Base-by-base conservation (phyloP, 2,329 filamentous ascomycete species). In the Venturiaceae sp. region DNA sequence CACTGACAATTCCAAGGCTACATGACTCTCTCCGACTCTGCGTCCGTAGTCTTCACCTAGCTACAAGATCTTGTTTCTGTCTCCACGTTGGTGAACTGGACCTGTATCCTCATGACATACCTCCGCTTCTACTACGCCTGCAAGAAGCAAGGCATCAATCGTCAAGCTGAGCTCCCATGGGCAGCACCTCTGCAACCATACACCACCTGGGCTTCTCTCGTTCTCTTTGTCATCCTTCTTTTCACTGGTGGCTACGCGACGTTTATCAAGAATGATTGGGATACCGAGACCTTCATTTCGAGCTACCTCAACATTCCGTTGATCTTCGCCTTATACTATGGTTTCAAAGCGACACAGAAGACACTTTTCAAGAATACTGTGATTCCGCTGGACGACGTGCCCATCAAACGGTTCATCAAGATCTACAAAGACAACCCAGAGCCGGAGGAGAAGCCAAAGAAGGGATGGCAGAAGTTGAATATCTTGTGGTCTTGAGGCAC, bases 161-260 rank as follows among this genome's bases (percentile, higher is more conserved):
- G 71, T 19, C 67, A 74, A 13, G 67, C 71, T 30, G 64, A 68
- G 59, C 65, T 78, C 62, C 71, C 74, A 1, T 91, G 86, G 69
- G 77, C 78, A 14, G 86, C 88, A 0, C 89, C 89, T 0, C 78
- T 92, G 14, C 88, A 88, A 21, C 72, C 83, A 37, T 80, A 70
- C 61, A 89, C 89, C 11, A 89, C 85, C 0, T 83, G 83, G 67
- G 74, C 76, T 60, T 86, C 86, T 0, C 77, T 92, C 2, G 74
- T 77, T 66, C 85, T 90, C 73, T 90, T 86, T 73, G 78, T 80
- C 66, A 68, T 94, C 37, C 87, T 94, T 61, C 82, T 86, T 1
- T 68, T 94, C 56, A 92, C 88, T 67, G 94, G 92, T 80, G 74
- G 75, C 53, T 88, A 88, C 63, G 80, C 85, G 1, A 83, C 84